Percentiles rank a stretch among this genome's conserved stretches.
phyloP scores from a whole-genome alignment of 129 eudicot genomes.

The Helianthus tuberosus region DNA sequence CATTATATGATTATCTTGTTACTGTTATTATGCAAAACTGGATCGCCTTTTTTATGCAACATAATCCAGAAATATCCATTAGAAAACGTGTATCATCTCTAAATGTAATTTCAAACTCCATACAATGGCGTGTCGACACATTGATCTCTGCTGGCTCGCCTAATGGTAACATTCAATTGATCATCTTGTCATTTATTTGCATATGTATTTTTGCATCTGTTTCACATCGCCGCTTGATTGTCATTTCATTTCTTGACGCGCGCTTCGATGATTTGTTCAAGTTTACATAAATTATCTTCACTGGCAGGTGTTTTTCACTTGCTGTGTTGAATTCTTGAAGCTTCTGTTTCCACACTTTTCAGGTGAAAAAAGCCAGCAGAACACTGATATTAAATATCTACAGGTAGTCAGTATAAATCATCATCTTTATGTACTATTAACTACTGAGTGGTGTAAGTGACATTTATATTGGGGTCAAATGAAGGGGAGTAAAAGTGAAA shows the following conservation, averaged over 20 bases:
- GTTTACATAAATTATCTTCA: neutral
- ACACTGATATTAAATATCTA: neutral
- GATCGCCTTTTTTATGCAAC: no score
- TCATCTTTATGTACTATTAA: neutral
- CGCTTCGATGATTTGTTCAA: neutral
- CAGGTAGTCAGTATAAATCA: slow-evolving; percentile 2
- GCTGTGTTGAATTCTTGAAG: slow-evolving; percentile 11
- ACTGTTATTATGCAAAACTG: no score
- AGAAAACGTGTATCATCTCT: no score
- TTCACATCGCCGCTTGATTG: neutral
- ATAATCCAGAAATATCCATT: no score
- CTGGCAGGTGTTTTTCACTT: neutral
- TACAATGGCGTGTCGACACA: no score
- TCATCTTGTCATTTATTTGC: no score
- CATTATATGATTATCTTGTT: no score
- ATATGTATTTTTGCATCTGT: no score
- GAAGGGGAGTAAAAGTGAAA: neutral
- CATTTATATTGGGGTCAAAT: slow-evolving; percentile 6
- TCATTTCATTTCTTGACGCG: neutral
- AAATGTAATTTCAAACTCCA: no score
- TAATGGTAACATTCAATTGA: no score
- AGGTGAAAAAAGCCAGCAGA: slow-evolving; percentile 20
- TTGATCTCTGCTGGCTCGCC: no score
- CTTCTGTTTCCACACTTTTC: neutral
- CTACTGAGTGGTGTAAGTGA: neutral